phyloP scores from a whole-genome alignment of 768 basidiomycete species.

The Hygrocybe coccinea region DNA sequence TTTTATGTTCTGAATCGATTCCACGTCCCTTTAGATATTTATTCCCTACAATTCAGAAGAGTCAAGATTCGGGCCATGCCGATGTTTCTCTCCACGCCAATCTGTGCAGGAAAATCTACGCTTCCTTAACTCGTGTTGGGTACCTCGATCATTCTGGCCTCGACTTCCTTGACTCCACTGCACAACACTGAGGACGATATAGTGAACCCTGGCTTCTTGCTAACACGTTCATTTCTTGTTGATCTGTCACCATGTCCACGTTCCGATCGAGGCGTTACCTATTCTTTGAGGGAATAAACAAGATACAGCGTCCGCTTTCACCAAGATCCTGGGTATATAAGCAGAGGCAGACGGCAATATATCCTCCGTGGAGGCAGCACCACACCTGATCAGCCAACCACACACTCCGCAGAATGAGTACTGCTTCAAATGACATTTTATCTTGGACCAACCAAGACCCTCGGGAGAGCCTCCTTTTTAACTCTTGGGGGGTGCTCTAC shows the following conservation, averaged over 20 bases:
- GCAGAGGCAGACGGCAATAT: not conserved
- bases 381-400: conserved; percentile 16
- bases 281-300: conserved; percentile 43
- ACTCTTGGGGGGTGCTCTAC: conserved; percentile 74
- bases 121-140: conserved; percentile 53
- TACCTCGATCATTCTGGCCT: conserved; percentile 61
- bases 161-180: conserved; percentile 60
- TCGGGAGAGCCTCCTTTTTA: conserved; percentile 78
- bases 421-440: conserved; percentile 61
- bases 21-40: not conserved
- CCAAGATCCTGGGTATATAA: not conserved
- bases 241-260: conserved; percentile 70
- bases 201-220: conserved; percentile 59
- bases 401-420: conserved; percentile 38
- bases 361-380: conserved; percentile 7
- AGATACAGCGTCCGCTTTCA: not conserved
- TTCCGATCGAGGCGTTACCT: conserved; percentile 67
- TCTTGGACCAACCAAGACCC: conserved; percentile 87
- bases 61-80: conserved; percentile 14
- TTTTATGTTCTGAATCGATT: conserved; percentile 9
- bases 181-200: conserved; percentile 51
- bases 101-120: not conserved
- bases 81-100: conserved; percentile 7
- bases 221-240: conserved; percentile 73
- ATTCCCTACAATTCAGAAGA: not conserved